Conservation (phyloP, 257 asterid genomes). For the Capsicum rhomboideum region DNA sequence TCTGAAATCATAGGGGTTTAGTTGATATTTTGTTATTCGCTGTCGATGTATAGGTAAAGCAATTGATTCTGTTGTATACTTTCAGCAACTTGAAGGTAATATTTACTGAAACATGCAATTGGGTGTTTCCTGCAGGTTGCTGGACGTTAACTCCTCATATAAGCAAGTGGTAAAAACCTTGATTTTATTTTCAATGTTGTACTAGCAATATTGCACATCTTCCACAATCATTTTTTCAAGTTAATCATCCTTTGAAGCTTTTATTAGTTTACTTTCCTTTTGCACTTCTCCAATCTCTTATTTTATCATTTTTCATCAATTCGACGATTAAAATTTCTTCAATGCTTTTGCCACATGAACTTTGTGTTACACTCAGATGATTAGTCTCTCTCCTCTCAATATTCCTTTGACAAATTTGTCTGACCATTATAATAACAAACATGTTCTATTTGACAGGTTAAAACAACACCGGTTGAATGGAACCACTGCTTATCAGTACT, state of each 20-base stretch:
- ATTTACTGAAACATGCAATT: background rate
- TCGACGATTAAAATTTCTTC: background rate
- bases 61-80: background rate
- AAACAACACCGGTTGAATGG: constrained; percentile 23
- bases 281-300: background rate
- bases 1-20: too few species aligned
- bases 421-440: background rate
- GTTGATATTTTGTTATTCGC: too few species aligned
- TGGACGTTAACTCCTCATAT: constrained; percentile 71
- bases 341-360: background rate
- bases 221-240: background rate
- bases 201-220: background rate
- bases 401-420: background rate
- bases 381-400: background rate
- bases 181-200: background rate
- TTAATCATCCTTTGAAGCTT: background rate
- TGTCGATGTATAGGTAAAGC: too few species aligned
- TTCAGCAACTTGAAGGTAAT: background rate
- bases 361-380: background rate
- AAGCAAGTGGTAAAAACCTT: constrained; percentile 42
- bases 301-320: background rate
- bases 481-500: constrained; percentile 62
- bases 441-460: constrained; percentile 39
- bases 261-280: background rate
- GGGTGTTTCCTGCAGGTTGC: constrained; percentile 53